Conservation (phyloP, 306 rosid species). For the Luffa aegyptiaca region DNA sequence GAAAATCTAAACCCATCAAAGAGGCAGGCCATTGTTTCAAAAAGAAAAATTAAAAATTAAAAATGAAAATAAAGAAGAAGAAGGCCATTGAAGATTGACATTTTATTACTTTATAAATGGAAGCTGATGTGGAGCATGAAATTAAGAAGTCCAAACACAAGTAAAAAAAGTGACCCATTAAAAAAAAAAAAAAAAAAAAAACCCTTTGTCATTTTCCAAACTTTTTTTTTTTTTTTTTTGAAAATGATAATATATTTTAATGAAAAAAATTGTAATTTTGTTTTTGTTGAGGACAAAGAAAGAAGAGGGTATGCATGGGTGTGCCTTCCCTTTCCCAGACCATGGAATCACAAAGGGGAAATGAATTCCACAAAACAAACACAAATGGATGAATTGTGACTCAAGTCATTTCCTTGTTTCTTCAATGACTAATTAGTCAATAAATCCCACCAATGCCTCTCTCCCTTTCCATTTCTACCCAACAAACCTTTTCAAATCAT, state of each 20-base stretch:
- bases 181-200: too few relatives aligned
- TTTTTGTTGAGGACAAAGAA: neutral
- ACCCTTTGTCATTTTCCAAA: too few relatives aligned
- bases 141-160: too few relatives aligned
- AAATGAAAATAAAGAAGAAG: too few relatives aligned
- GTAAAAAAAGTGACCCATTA: too few relatives aligned
- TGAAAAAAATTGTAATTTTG: neutral
- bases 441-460: neutral
- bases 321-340: neutral
- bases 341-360: neutral
- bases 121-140: neutral
- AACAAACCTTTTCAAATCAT: neutral
- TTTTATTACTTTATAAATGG: too few relatives aligned
- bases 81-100: too few relatives aligned
- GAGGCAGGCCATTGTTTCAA: neutral
- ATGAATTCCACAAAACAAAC: neutral
- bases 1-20: neutral
- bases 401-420: neutral
- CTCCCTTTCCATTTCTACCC: neutral
- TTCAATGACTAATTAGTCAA: neutral
- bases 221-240: too few relatives aligned
- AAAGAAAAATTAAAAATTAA: too few relatives aligned
- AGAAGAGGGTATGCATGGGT: neutral
- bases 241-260: too few relatives aligned
- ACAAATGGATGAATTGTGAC: slow-evolving; percentile 5